Evolutionary conservation across 2,329 filamentous ascomycete species (phyloP), one percentile per base, ranked within the genome.

Genomic region (Ceratocystis ficicola): DNA sequence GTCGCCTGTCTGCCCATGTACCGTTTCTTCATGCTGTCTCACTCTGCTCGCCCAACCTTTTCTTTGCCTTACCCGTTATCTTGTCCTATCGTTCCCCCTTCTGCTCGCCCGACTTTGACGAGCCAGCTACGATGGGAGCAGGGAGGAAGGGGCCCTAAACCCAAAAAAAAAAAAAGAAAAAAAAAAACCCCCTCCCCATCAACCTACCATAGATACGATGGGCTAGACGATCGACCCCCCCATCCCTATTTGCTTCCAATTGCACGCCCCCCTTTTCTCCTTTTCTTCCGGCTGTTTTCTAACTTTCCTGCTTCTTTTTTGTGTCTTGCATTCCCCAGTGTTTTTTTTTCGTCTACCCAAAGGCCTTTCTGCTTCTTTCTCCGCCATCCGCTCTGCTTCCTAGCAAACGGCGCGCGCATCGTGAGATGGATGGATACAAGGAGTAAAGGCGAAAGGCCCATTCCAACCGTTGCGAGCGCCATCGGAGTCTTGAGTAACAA

Each of bases 21-120:
- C 48, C 2, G 22, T 28, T 52, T 52, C 48, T 52, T 15, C 22
- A 52, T 25, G 48, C 28, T 10, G 48, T 28, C 48, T 52, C 20
- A 20, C 22, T 25, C 48, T 41, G 36, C 36, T 41, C 36, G 10
- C 36, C 36, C 36, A 41, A 41, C 36, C 22, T 25, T 52, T 52
- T 52, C 20, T 22, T 52, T 52, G 22, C 22, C 48, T 52, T 52
- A 52, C 48, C 48, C 48, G 48, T 25, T 52, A 52, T 52, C 6
- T 1, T 61, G 32, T 44, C 36, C 59, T 15, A 15, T 61, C 41
- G 28, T 25, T 44, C 57, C 41, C 20, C 57, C 22, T 44, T 28
- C 22, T 61, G 22, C 48, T 28, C 48, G 48, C 48, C 48, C 28
- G 48, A 52, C 48, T 52, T 28, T 52, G 48, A 52, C 48, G 48